phyloP scores from a whole-genome alignment of 176 grass and related monocot genomes.

The Miscanthus lutarioriparius region DNA sequence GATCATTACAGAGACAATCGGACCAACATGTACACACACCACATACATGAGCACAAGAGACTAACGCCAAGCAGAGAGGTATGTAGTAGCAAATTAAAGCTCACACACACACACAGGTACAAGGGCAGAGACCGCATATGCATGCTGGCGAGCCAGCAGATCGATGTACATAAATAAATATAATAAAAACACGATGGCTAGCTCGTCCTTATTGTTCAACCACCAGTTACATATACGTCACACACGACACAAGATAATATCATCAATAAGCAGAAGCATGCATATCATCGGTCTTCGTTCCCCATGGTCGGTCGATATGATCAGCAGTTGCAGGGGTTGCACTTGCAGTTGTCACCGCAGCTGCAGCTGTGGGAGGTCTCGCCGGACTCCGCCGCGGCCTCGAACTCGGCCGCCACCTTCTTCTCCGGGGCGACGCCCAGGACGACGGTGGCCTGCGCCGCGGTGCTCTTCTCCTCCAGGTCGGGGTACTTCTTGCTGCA shows the following conservation, averaged over 20 bases:
- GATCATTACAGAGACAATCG: too few relatives aligned
- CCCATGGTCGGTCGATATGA: background rate
- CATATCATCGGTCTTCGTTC: background rate
- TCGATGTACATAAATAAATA: too few relatives aligned
- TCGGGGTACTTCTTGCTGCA: constrained; percentile 63
- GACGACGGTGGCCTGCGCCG: constrained; percentile 24
- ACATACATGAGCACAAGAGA: too few relatives aligned
- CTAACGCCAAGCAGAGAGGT: background rate
- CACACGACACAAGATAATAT: background rate
- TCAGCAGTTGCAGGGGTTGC: constrained; percentile 52
- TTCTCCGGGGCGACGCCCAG: constrained; percentile 34
- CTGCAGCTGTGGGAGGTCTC: constrained; percentile 41
- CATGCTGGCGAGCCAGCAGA: background rate
- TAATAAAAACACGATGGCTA: too few relatives aligned
- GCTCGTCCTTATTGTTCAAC: background rate
- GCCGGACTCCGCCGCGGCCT: constrained; percentile 28
- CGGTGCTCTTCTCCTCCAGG: constrained; percentile 36
- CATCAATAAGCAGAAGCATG: background rate
- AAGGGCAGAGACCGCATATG: background rate
- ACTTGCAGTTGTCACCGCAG: constrained; percentile 46
- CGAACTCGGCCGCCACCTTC: constrained; percentile 28
- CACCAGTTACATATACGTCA: background rate
- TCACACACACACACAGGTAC: background rate
- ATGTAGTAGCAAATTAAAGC: background rate
- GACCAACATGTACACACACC: background rate